Evolutionary conservation across 225 moss, liverwort and hornwort genomes (phyloP), one percentile per base, ranked within the genome.

Genomic region (Marchantia polymorpha): DNA sequence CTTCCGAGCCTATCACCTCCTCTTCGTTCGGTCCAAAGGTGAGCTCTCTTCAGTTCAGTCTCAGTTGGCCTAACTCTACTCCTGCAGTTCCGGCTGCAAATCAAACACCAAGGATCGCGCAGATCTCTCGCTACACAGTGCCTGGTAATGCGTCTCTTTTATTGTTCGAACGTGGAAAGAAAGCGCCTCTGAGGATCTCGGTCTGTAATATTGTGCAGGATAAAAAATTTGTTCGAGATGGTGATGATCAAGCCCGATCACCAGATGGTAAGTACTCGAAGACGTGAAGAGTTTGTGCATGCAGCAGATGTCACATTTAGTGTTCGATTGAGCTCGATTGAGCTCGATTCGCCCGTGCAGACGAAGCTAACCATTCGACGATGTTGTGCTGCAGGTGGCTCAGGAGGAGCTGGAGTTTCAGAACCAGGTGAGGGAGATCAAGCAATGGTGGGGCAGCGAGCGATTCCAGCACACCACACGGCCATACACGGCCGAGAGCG

Each of bases 381-480:
- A 39, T 8, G 2, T 75, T 5, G 58, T 22, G 12, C 25, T 69
- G 9, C 70, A 81, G 81, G 81, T 74, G 47, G 64, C 47, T 49
- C 86, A 89, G 82, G 93, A 93, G 84, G 90, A 93, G 16, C 74
- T 79, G 26, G 12, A 52, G 22, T 93, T 89, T 52, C 83, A 91
- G 78, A 26, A 83, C 52, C 89, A 93, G 83, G 90, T 91, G n/a
- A 72, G 70, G 56, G 90, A 93, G 80, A 89, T 93, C 17, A 86
- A 91, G 81, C 80, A 73, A 26, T 93, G 91, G 93, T 93, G 93
- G 93, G 84, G 85, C 67, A 83, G 85, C 6, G 91, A 93, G 6
- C 82, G 93, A 0, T 93, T 90, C 73, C 82, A 84, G 11, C 88
- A 89, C 19, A 93, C 91, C 0, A 80, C 85, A 64, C 87, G 93